phyloP scores from a whole-genome alignment of 192 early-diverging fungal genomes.

The Dissophora globulifera region DNA sequence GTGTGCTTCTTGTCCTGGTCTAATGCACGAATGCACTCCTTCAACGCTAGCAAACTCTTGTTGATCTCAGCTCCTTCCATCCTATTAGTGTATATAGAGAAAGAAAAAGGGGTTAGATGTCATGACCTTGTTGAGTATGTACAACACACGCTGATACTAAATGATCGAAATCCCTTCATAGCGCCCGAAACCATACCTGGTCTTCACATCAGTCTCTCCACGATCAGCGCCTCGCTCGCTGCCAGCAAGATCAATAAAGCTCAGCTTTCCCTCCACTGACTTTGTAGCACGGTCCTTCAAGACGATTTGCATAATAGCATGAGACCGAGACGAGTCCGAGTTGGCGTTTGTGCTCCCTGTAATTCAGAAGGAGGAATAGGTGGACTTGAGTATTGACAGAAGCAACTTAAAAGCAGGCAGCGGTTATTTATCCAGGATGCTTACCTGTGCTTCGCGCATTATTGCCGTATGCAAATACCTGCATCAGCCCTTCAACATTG shows the following conservation, averaged over 20 bases:
- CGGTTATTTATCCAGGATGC: neutral
- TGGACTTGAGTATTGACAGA: neutral
- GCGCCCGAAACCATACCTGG: conserved; percentile 73
- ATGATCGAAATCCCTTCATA: no score
- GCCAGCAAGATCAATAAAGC: conserved; percentile 98
- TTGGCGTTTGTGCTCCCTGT: conserved; percentile 93
- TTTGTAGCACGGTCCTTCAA: conserved; percentile 69
- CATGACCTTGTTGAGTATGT: no score
- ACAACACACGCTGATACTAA: no score
- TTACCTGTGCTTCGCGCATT: conserved; percentile 91
- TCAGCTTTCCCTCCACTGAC: conserved; percentile 78
- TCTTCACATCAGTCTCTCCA: conserved; percentile 92
- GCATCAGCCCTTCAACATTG: conserved; percentile 86
- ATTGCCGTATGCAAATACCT: conserved; percentile 94
- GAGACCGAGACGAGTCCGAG: conserved; percentile 93
- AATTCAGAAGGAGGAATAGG: conserved; percentile 8
- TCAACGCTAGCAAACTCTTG: conserved; percentile 96
- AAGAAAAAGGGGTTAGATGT: no score
- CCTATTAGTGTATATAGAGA: conserved; percentile 47
- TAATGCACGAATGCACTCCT: conserved; percentile 97
- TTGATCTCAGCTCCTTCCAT: conserved; percentile 99
- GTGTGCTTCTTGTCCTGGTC: conserved; percentile 96
- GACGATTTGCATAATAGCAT: conserved; percentile 95
- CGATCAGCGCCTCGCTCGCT: conserved; percentile 98
- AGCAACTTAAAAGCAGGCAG: neutral